Base-by-base conservation (phyloP, 2,329 filamentous ascomycete genomes). In the Mycogone perniciosa region DNA sequence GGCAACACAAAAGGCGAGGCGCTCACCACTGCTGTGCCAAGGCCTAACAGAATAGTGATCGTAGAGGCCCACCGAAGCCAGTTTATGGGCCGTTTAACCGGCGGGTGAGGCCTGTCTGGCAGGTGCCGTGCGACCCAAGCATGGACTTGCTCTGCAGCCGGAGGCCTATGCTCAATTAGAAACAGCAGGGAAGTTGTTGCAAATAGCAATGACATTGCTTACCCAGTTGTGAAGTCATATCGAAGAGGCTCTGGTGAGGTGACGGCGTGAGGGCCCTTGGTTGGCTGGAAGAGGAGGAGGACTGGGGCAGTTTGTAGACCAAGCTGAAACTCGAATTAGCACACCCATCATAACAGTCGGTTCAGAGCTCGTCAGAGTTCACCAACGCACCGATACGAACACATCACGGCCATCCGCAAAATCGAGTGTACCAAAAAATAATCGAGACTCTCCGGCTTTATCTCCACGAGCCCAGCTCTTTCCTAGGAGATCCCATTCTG, bases 291-390 rank as follows among this genome's bases (percentile, higher is more conserved):
- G 58, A 95, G 75, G 41, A 96, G 74, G 40, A 99, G 77, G 37
- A 97, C 86, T 1, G 93, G 93, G 6, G 93, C 93, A 43, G 92
- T 96, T 83, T 96, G 89, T 39, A 99, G 83, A 70, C 88, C 85
- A 60, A 97, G 80, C 92, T 97, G 60, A 34, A 6, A 37, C n/a
- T 13, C 43, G 20, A 48, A 29, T 20, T 20, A 20, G 20, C 20
- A 20, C 20, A 20, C 20, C 20, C 20, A 20, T 20, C 20, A 20
- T 20, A 20, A 20, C 20, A 20, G 20, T 20, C 20, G 20, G 20
- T 20, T 20, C 20, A 20, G 20, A 20, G 20, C 20, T 20, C 20
- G 20, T 20, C 20, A 20, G 20, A 20, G 20, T 20, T 20, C 20
- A 20, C 20, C 20, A 20, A 62, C 76, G 57, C 76, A 96, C 91